Evolutionary conservation across 2,329 filamentous ascomycete species (phyloP).

Genomic region (Colletotrichum lindemuthianum): DNA sequence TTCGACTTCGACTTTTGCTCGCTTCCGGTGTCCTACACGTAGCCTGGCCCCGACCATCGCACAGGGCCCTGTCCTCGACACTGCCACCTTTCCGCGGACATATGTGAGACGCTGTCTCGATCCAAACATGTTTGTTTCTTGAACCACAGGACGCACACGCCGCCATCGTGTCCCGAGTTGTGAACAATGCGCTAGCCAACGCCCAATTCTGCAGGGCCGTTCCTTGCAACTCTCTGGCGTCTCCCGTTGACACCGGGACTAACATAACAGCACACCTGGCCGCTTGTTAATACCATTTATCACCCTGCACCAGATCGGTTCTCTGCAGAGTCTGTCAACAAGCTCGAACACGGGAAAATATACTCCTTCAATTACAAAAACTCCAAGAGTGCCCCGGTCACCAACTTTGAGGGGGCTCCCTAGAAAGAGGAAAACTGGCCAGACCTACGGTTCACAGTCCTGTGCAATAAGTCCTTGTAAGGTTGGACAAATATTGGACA

Average conservation of each 20-base stretch:
- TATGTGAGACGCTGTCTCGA: constrained; percentile 19
- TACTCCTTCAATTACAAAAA: no score
- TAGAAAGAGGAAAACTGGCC: not conserved
- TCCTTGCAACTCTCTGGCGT: constrained; percentile 8
- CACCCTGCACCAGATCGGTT: constrained; percentile 26
- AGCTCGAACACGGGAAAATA: not conserved
- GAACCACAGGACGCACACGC: constrained; percentile 25
- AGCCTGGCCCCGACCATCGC: constrained; percentile 11
- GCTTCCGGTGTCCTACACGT: constrained; percentile 7
- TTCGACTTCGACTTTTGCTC: constrained; percentile 5
- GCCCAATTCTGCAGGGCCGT: constrained; percentile 4
- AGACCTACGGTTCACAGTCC: not conserved
- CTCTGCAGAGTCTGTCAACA: constrained; percentile 8
- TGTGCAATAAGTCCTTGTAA: not conserved
- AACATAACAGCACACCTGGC: not conserved
- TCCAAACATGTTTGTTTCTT: constrained; percentile 24
- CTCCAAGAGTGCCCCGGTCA: no score
- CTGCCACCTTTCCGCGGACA: constrained; percentile 3
- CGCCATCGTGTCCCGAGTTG: constrained; percentile 12
- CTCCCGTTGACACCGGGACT: constrained; percentile 1
- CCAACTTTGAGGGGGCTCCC: no score
- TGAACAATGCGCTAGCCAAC: constrained; percentile 1
- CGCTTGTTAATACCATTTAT: constrained; percentile 4
- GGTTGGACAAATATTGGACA: not conserved
- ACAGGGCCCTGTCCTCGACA: constrained; percentile 7